A percentile compares a stretch with the other conserved stretches of the same genome.
These are phyloP conservation scores for Leccinum variicolor DNA, from an alignment of 768 basidiomycete species.

Conservation along the genomic window DNA sequence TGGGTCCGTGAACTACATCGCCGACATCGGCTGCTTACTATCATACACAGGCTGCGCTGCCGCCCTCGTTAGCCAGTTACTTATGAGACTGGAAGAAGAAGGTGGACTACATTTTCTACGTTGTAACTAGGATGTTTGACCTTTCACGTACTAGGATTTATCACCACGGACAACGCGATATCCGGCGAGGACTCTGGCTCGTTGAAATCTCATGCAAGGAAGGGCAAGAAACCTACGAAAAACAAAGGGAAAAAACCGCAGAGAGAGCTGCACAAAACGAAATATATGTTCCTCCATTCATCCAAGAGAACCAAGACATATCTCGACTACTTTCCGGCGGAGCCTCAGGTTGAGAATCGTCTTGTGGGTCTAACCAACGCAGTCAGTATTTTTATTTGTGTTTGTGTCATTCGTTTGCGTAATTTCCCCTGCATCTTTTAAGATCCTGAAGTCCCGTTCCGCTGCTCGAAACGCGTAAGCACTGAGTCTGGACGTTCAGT, in stretches of 20 bases:
- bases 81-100: constrained; percentile 68
- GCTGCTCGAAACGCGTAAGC: constrained; percentile 15
- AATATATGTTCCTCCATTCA: constrained; percentile 54
- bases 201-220: constrained; percentile 36
- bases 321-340: constrained; percentile 66
- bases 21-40: constrained; percentile 4
- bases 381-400: constrained; percentile 36
- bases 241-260: constrained; percentile 40
- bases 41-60: constrained; percentile 46
- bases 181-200: constrained; percentile 46
- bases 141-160: constrained; percentile 48
- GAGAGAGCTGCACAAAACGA: constrained; percentile 53
- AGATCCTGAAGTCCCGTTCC: constrained; percentile 7
- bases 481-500: neutral
- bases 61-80: constrained; percentile 54
- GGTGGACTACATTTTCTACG: constrained; percentile 37
- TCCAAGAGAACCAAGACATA: constrained; percentile 48
- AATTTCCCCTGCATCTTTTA: constrained; percentile 1
- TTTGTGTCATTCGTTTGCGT: neutral
- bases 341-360: constrained; percentile 53
- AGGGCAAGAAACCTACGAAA: constrained; percentile 41
- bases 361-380: constrained; percentile 58
- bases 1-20: constrained; percentile 43
- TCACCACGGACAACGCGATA: constrained; percentile 47
- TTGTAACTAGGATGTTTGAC: constrained; percentile 5